Evolutionary conservation across 768 basidiomycete species (phyloP).

Genomic region (Suillus variegatus): DNA sequence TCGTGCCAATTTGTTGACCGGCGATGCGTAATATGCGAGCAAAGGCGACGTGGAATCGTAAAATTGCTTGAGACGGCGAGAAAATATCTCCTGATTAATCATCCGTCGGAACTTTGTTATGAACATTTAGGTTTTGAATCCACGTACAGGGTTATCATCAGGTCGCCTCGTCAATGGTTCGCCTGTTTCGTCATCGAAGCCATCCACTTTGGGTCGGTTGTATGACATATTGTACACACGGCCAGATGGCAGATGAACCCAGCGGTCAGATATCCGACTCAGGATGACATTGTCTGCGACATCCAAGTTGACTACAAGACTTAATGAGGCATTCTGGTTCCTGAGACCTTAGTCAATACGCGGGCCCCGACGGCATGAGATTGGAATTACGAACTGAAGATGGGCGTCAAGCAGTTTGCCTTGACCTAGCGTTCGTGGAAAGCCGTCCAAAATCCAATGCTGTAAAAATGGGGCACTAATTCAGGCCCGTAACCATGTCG

Average conservation of each 20-base stretch:
- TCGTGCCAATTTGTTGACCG: constrained; percentile 39
- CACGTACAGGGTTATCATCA: constrained; percentile 83
- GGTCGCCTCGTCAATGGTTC: constrained; percentile 86
- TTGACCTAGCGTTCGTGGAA: constrained; percentile 87
- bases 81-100: constrained; percentile 65
- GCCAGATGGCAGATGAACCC: constrained; percentile 86
- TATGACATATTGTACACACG: constrained; percentile 90
- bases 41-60: constrained; percentile 81
- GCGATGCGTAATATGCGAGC: constrained; percentile 63
- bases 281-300: constrained; percentile 89
- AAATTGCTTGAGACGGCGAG: constrained; percentile 73
- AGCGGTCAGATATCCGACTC: constrained; percentile 85
- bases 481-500: neutral
- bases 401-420: constrained; percentile 76
- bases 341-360: constrained; percentile 36
- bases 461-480: constrained; percentile 27
- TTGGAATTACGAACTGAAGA: constrained; percentile 54
- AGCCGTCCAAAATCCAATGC: constrained; percentile 94
- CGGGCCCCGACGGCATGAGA: neutral
- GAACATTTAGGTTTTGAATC: constrained; percentile 3
- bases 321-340: constrained; percentile 63
- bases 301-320: constrained; percentile 82
- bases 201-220: constrained; percentile 78
- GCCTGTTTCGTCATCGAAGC: constrained; percentile 84
- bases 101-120: constrained; percentile 8